phyloP scores from a whole-genome alignment of 257 asterid species.

The Scutellaria galericulata region DNA sequence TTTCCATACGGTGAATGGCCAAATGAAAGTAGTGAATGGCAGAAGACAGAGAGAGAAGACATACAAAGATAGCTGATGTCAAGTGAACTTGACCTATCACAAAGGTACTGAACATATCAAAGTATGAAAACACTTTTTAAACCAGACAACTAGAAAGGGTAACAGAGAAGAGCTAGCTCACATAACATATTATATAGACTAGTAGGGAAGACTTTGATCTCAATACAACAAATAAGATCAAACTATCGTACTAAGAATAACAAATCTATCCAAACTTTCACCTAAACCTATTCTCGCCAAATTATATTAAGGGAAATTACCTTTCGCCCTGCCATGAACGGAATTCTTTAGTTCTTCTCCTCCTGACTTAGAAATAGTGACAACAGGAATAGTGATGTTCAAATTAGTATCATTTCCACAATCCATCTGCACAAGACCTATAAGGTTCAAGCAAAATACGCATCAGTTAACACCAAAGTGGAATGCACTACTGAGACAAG shows the following conservation, averaged over 20 bases:
- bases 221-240: conserved; percentile 13
- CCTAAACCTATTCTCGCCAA: conserved; percentile 28
- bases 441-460: conserved; percentile 40
- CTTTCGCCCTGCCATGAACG: conserved; percentile 58
- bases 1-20: conserved; percentile 23
- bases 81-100: conserved; percentile 11
- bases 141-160: neutral
- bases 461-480: conserved; percentile 31
- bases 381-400: conserved; percentile 76
- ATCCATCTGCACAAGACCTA: conserved; percentile 84
- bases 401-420: conserved; percentile 65
- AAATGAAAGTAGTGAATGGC: conserved; percentile 19
- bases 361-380: conserved; percentile 72
- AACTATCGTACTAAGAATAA: conserved; percentile 14
- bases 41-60: conserved; percentile 15
- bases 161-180: conserved; percentile 1
- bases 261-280: conserved; percentile 25
- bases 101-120: conserved; percentile 18
- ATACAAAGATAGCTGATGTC: conserved; percentile 1
- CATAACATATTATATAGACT: conserved; percentile 16
- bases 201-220: conserved; percentile 18
- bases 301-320: conserved; percentile 45
- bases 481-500: conserved; percentile 24
- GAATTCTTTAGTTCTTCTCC: conserved; percentile 73
- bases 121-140: conserved; percentile 5